Conservation (phyloP, 2,329 filamentous ascomycete genomes). For the Helotiales sp. region DNA sequence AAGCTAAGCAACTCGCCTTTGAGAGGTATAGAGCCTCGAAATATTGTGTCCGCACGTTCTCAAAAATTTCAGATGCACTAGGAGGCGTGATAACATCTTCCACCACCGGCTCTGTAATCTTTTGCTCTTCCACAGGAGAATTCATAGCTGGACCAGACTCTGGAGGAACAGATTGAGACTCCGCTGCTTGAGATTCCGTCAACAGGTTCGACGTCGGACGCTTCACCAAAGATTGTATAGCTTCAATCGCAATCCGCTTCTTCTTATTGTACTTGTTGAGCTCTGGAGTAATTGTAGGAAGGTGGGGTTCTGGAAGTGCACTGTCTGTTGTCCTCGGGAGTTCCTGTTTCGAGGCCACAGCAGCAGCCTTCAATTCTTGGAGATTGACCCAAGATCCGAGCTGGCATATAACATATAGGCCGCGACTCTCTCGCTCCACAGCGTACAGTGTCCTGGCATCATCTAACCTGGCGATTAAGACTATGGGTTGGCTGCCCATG, state of each 20-base stretch:
- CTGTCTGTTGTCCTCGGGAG: constrained; percentile 30
- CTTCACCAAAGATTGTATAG: constrained; percentile 61
- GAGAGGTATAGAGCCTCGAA: constrained; percentile 63
- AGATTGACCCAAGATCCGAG: constrained; percentile 67
- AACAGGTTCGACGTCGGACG: constrained; percentile 35
- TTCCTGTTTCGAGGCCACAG: constrained; percentile 46
- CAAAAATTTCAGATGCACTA: constrained; percentile 54
- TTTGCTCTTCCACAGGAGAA: constrained; percentile 6
- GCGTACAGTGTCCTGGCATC: constrained; percentile 55
- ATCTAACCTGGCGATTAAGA: constrained; percentile 63
- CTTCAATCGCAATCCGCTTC: constrained; percentile 60
- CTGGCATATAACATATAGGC: constrained; percentile 67
- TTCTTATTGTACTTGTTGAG: constrained; percentile 42
- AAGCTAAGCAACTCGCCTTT: constrained; percentile 46
- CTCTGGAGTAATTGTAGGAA: constrained; percentile 17
- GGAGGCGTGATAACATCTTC: constrained; percentile 17
- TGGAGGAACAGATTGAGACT: constrained; percentile 1
- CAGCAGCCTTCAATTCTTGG: constrained; percentile 49
- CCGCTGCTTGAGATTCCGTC: constrained; percentile 18
- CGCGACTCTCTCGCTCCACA: constrained; percentile 62
- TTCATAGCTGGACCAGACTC: constrained; percentile 8
- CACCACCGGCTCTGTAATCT: not conserved
- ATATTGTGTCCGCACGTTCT: constrained; percentile 59
- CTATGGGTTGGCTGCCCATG: constrained; percentile 51
- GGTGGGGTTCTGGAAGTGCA: not conserved